Evolutionary conservation across 306 rosid genomes (phyloP), one percentile per base, ranked within the genome.

Genomic region (Rubus idaeus): DNA sequence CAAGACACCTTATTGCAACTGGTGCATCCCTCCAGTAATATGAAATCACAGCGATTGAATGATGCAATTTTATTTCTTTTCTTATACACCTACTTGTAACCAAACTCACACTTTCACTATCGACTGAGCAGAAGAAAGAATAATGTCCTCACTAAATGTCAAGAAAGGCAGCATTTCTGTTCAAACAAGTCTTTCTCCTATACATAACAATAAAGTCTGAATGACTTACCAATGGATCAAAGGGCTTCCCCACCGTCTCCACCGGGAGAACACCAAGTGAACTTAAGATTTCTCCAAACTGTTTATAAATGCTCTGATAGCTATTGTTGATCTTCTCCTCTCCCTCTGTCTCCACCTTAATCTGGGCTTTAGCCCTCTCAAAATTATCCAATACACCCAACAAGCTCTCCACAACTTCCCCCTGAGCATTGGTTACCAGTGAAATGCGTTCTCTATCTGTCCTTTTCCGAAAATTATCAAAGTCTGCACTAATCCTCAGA

Each of bases 381-480:
- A 94, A 94, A 86, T 94, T 94, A 88, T 94, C 98, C 83, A 94
- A 66, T 13, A 94, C 92, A 18, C 86, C 61, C 77, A 94, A 87
- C 74, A 94, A 83, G 78, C 88, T 89, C 89, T 94, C 98, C 71
- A 90, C 89, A 65, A 94, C 90, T 86, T 92, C 97, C 41, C 97
- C 98, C 79, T 94, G 93, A 77, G 96, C 96, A 86, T 94, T 94
- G 73, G 89, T 84, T 61, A 92, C 93, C 73, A 90, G 78, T 26
- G 97, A 91, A 79, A 82, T 82, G 68, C 97, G 96, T 71, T 94
- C 98, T 81, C 93, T 88, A 57, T 94, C 98, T 3, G 97, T 90
- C 87, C 98, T 92, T 86, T 92, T 94, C 83, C 98, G 87, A 71
- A 90, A 94, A 89, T 94, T 94, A 77, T 94, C 98, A 74, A 94